Conservation (phyloP, 306 rosid species). For the Morella rubra region DNA sequence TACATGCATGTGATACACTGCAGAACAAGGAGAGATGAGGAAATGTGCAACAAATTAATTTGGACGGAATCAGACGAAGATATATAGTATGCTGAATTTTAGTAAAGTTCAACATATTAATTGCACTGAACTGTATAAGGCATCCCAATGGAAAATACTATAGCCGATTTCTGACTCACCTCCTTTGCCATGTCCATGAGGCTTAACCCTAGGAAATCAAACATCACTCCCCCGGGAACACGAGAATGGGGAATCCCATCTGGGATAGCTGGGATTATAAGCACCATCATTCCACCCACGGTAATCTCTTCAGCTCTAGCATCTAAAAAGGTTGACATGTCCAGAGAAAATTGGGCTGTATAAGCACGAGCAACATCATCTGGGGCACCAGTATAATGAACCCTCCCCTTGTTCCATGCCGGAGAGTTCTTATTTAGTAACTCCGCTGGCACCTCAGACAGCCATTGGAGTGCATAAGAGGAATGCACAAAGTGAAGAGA, state of each 20-base stretch:
- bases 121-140: too few species aligned
- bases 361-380: constrained; percentile 8
- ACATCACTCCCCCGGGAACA: background rate
- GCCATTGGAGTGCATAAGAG: too few species aligned
- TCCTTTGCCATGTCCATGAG: constrained; percentile 15
- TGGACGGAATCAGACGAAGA: too few species aligned
- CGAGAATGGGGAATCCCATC: background rate
- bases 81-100: too few species aligned
- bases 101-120: too few species aligned
- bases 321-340: background rate
- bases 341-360: constrained; percentile 1
- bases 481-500: too few species aligned
- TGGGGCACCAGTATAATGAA: constrained; percentile 8
- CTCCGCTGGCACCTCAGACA: too few species aligned
- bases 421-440: constrained; percentile 6
- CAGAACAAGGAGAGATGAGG: background rate
- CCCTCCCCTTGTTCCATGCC: constrained; percentile 16
- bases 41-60: background rate
- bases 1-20: background rate
- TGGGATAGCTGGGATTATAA: background rate
- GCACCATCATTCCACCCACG: constrained; percentile 3
- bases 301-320: constrained; percentile 3
- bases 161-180: background rate
- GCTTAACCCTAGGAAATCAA: background rate
- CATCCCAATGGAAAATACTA: too few species aligned